Conservation (phyloP, 2,329 filamentous ascomycete genomes). For the Scedosporium minutisporum region DNA sequence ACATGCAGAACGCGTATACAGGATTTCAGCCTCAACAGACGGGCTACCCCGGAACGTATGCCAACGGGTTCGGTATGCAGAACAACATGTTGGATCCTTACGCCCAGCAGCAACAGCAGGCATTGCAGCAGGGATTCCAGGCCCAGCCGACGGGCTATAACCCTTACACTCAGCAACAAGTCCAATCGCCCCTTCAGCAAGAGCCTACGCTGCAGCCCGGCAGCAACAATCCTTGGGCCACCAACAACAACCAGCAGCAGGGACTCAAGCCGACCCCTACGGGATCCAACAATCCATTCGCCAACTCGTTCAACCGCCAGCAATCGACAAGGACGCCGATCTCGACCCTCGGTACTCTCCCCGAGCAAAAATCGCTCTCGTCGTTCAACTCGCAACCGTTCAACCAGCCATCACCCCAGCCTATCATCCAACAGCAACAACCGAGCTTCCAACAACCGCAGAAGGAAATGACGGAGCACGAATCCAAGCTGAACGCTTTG, state of each 20-base stretch:
- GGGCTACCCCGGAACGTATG: conserved; percentile 48
- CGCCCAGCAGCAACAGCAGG: conserved; percentile 41
- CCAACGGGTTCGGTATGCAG: conserved; percentile 59
- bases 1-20: conserved; percentile 46
- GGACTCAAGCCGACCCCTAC: conserved; percentile 74
- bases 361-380: conserved; percentile 72
- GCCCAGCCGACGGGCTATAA: conserved; percentile 43
- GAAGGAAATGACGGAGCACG: conserved; percentile 51
- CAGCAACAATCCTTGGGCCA: conserved; percentile 91
- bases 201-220: conserved; percentile 63
- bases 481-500: conserved; percentile 74
- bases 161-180: conserved; percentile 36
- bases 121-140: conserved; percentile 36
- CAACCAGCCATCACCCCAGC: conserved; percentile 27
- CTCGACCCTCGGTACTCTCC: conserved; percentile 64
- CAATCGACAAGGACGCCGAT: conserved; percentile 41
- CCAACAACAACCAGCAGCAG: conserved; percentile 46
- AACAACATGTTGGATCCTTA: conserved; percentile 60
- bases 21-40: conserved; percentile 40
- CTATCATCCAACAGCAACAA: conserved; percentile 34
- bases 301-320: conserved; percentile 55
- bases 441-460: conserved; percentile 37
- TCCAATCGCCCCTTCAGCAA: conserved; percentile 33
- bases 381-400: conserved; percentile 23
- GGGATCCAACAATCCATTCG: conserved; percentile 97